Base-by-base conservation (phyloP, 257 asterid genomes). In the Apocynum venetum region DNA sequence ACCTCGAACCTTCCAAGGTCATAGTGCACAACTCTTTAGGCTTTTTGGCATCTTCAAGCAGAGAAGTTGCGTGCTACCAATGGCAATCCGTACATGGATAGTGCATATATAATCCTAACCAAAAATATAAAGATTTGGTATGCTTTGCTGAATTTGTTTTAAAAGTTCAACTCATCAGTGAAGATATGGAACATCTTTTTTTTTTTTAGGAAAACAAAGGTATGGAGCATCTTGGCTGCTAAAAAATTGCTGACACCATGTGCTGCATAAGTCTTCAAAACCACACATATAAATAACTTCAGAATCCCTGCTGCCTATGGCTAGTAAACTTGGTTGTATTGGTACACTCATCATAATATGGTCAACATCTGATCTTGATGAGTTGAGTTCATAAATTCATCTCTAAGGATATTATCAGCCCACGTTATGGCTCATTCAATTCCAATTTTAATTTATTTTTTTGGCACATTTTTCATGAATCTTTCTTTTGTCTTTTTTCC, bases 391-490 rank as follows among this genome's bases (percentile, higher is more conserved):
- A 35, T 64, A 36, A 35, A 31, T 12, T 40, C 25, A 38, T 40
- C 13, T 66, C 71, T 66, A 13, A 66, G 71, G 71, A 40, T 66
- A 66, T 40, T 66, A 66, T 66, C 19, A 66, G 13, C 49, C 71
- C 71, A 66, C 71, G 71, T 56, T 51, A 51, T 51, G 56, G 56
- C 56, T 51, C 56, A 51, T 51, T 51, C 56, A 14, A 51, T 17
- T 10, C 56, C 31, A 25, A 56, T 56, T 7, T 6, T 19, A 19
- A 5, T 17, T 4, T 53, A 36, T 38, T 7, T 35, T 36, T 64
- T 64, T 6, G 3, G 10, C 46, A 13, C 70, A 64, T 64, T 64
- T 38, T 64, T 12, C 47, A 64, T 38, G 41, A 11, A 36, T 9
- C 20, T 36, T 10, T 31, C 9, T 35, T 3, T 64, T 36, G 6